These are phyloP conservation scores for Candida odintsovae DNA, from an alignment of 805 yeast species.

Conservation along the genomic window DNA sequence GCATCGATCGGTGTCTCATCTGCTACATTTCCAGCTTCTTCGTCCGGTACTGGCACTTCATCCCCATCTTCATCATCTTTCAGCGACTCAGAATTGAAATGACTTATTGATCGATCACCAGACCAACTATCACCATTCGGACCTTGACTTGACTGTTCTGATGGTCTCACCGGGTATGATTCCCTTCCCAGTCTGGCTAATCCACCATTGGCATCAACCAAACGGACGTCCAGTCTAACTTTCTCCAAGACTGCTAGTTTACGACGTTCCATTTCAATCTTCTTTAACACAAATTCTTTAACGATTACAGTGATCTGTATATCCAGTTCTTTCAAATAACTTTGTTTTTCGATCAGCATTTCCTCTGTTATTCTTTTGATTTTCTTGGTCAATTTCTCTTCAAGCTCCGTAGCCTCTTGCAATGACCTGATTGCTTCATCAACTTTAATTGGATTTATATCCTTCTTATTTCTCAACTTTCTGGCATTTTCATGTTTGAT, in stretches of 20 bases:
- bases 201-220: conserved; percentile 74
- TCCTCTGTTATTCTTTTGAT: conserved; percentile 81
- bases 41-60: conserved; percentile 10
- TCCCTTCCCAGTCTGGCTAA: conserved; percentile 79
- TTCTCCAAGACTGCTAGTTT: conserved; percentile 68
- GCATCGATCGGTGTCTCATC: conserved; percentile 57
- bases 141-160: conserved; percentile 35
- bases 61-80: conserved; percentile 7
- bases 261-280: conserved; percentile 83
- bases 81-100: conserved; percentile 25
- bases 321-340: conserved; percentile 56
- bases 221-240: conserved; percentile 64
- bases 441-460: conserved; percentile 80
- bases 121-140: conserved; percentile 53
- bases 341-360: conserved; percentile 67
- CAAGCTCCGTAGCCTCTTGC: conserved; percentile 72
- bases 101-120: conserved; percentile 40
- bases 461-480: conserved; percentile 62
- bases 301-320: conserved; percentile 46
- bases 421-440: conserved; percentile 82
- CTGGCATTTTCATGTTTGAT: conserved; percentile 65
- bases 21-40: conserved; percentile 19
- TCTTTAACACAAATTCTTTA: conserved; percentile 55
- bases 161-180: conserved; percentile 33
- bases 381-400: conserved; percentile 70